Evolutionary conservation across 1,139 yeast species (phyloP), one percentile per base, ranked within the genome.

Genomic region (Debaryomyces sp.): DNA sequence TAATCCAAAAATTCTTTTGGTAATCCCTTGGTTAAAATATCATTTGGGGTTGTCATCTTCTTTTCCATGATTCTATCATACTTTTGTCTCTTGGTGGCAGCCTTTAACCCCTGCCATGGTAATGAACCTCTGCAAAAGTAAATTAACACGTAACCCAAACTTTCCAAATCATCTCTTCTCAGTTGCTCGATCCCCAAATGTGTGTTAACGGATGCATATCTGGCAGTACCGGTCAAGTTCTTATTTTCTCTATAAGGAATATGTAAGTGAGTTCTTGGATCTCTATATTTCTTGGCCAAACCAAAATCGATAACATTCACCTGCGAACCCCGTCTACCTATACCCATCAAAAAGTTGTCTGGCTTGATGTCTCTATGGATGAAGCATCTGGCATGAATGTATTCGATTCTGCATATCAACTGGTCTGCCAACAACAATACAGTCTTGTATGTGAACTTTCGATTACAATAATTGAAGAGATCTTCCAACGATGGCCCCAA

Each of bases 61-160:
- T 90, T 90, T 67, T 94, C 98, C 90, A 92, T 87, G 63, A 94
- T 94, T 54, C 97, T 82, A 70, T 92, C 97, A 70, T 94, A 94
- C 72, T 94, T 94, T 69, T 94, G 98, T 70, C 96, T 87, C 75
- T 94, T 94, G 15, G 98, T 91, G 41, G 94, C 96, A 30, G 99
- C 99, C 68, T 91, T 91, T 61, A 94, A 82, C 12, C 99, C 99
- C 73, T 94, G 99, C 99, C 99, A 94, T 47, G 99, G 99, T 63
- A 94, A 78, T 21, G 95, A 89, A 36, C 99, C 99, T 54, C 97
- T 84, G 68, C 96, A 85, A 68, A 94, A 94, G 72, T 94, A 94
- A 61, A 94, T 90, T 63, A 94, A 82, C 40, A 94, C 98, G 67
- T 94, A 94, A 37, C 98, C 98, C 68, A 94, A 80, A 56, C 96